These are phyloP conservation scores for Sordariomycetes sp. DNA, from an alignment of 2,329 filamentous ascomycete genomes.

Conservation along the genomic window DNA sequence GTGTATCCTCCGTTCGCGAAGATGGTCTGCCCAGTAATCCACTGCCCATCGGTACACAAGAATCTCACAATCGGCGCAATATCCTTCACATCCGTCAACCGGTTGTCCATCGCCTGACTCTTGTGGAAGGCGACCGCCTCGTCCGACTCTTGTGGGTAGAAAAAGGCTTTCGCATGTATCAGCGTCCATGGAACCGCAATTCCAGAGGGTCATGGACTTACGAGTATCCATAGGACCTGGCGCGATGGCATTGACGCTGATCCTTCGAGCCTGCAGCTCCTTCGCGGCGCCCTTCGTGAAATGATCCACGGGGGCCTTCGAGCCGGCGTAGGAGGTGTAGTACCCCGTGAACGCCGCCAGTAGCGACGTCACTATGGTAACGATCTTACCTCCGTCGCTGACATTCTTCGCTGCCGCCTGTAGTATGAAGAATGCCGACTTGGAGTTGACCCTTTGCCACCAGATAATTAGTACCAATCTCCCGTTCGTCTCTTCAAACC, in stretches of 20 bases:
- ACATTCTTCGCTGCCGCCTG: conserved; percentile 30
- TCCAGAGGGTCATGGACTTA: conserved; percentile 13
- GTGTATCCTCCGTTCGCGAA: conserved; percentile 38
- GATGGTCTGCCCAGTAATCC: conserved; percentile 35
- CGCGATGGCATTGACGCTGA: conserved; percentile 24
- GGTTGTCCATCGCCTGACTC: conserved; percentile 26
- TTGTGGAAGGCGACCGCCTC: conserved; percentile 33
- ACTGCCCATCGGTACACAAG: conserved; percentile 29
- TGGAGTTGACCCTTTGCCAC: conserved; percentile 28
- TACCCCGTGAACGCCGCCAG: conserved; percentile 32
- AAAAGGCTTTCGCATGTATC: conserved; percentile 18
- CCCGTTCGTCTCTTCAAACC: too few relatives aligned
- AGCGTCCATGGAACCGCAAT: conserved; percentile 9
- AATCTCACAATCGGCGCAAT: conserved; percentile 34
- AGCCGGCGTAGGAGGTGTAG: conserved; percentile 34
- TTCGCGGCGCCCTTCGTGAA: conserved; percentile 24
- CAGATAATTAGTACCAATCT: neutral
- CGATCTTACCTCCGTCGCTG: conserved; percentile 31
- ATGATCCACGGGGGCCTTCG: conserved; percentile 26
- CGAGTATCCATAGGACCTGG: conserved; percentile 29
- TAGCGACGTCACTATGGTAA: conserved; percentile 32
- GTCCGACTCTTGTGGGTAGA: conserved; percentile 29
- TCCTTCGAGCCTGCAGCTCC: conserved; percentile 18
- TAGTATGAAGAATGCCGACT: conserved; percentile 31
- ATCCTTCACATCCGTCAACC: conserved; percentile 29